These are phyloP conservation scores for Eimeria acervulina DNA, from an alignment of 169 alveolate species.

Conservation along the genomic window DNA sequence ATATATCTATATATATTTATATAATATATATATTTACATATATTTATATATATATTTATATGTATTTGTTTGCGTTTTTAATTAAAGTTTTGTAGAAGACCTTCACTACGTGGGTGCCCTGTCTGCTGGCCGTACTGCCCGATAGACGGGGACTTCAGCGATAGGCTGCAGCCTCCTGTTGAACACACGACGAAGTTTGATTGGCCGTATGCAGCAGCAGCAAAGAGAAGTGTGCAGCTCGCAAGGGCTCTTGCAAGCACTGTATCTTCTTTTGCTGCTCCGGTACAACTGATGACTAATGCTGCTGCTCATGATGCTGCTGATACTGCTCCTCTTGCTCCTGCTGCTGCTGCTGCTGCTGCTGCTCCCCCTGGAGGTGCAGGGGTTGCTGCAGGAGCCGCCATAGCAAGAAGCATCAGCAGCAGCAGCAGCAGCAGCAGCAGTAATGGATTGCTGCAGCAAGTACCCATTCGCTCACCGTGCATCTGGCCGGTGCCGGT, in stretches of 20 bases:
- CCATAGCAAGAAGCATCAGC: background rate
- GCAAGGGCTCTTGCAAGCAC: background rate
- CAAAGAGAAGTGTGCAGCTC: background rate
- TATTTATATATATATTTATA: too few relatives aligned
- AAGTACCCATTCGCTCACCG: constrained; percentile 27
- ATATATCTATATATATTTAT: too few relatives aligned
- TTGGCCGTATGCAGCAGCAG: constrained; percentile 73
- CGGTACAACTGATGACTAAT: background rate
- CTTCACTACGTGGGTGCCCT: constrained; percentile 44
- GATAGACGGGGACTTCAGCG: constrained; percentile 67
- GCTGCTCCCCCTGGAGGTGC: too few relatives aligned
- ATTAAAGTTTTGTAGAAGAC: constrained; percentile 38
- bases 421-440: constrained; percentile 44
- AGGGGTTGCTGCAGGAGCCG: background rate
- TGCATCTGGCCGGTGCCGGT: constrained; percentile 40
- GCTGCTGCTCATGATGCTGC: background rate
- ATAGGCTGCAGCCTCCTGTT: constrained; percentile 82
- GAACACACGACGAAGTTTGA: constrained; percentile 79
- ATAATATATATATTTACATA: too few relatives aligned
- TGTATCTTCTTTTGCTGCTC: too few relatives aligned
- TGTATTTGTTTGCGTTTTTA: too few relatives aligned
- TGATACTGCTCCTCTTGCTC: too few relatives aligned
- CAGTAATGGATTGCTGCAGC: background rate
- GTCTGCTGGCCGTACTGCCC: constrained; percentile 75
- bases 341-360: too few relatives aligned